phyloP scores from a whole-genome alignment of 495 filamentous ascomycete species.

The Lichina pygmaea region DNA sequence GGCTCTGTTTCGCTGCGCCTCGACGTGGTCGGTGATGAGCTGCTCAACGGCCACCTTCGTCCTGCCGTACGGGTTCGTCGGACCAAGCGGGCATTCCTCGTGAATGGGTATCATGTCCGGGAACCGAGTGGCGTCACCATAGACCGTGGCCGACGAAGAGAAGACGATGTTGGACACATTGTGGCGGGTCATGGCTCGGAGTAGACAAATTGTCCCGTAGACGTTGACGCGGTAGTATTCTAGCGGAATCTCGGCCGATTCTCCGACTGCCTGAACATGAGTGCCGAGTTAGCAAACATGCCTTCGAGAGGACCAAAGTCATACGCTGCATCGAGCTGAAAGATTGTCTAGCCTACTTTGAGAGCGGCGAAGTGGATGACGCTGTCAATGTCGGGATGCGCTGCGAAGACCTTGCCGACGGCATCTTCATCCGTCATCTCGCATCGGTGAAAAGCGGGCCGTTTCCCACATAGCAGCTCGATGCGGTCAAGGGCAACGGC shows the following conservation, averaged over 20 bases:
- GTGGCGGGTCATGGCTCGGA: slow-evolving; percentile 65
- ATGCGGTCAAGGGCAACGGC: slow-evolving; percentile 73
- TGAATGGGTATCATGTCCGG: slow-evolving; percentile 98
- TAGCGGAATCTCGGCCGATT: slow-evolving; percentile 80
- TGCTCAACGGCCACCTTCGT: slow-evolving; percentile 80
- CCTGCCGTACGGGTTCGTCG: slow-evolving; percentile 90
- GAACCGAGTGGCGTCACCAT: slow-evolving; percentile 90
- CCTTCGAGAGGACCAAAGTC: background rate
- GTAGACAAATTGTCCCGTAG: slow-evolving; percentile 68
- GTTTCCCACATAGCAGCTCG: slow-evolving; percentile 75
- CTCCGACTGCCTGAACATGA: slow-evolving; percentile 54
- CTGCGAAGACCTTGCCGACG: slow-evolving; percentile 69
- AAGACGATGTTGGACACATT: slow-evolving; percentile 94
- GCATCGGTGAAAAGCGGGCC: slow-evolving; percentile 56
- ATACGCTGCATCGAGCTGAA: background rate
- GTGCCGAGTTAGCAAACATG: background rate
- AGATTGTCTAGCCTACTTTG: slow-evolving; percentile 36
- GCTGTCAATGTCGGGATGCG: slow-evolving; percentile 80
- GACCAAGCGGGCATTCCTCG: slow-evolving; percentile 80
- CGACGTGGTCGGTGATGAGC: slow-evolving; percentile 75
- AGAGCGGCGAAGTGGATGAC: slow-evolving; percentile 96
- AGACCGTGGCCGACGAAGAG: slow-evolving; percentile 87
- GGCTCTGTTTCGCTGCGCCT: slow-evolving; percentile 60
- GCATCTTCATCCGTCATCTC: slow-evolving; percentile 67
- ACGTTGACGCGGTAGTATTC: slow-evolving; percentile 98